Evolutionary conservation across 2,329 filamentous ascomycete genomes (phyloP).

Genomic region (Pezicula radicicola): DNA sequence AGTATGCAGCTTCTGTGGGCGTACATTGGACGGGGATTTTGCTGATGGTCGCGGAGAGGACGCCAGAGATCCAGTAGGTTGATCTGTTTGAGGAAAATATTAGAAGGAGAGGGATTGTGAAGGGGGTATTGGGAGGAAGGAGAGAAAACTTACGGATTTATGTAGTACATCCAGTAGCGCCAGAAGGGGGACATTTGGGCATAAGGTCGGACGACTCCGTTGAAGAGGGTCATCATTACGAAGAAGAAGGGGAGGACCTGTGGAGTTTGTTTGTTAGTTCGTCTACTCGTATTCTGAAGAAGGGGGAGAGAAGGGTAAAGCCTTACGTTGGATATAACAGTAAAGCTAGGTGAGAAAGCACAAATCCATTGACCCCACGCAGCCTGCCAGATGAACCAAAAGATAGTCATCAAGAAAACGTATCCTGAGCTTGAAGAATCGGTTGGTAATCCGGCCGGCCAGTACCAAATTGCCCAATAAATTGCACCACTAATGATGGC

Average conservation of each 20-base stretch:
- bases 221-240: conserved; percentile 68
- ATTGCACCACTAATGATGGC: conserved; percentile 62
- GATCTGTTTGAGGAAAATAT: conserved; percentile 54
- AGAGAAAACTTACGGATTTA: conserved; percentile 46
- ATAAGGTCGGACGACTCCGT: conserved; percentile 74
- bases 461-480: conserved; percentile 79
- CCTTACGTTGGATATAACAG: conserved; percentile 67
- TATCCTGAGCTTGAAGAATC: conserved; percentile 67
- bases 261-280: conserved; percentile 40
- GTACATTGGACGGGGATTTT: conserved; percentile 47
- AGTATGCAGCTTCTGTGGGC: conserved; percentile 52
- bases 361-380: conserved; percentile 84
- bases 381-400: conserved; percentile 63
- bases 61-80: conserved; percentile 70
- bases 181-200: conserved; percentile 33
- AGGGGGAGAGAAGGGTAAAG: conserved; percentile 34
- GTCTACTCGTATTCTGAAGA: conserved; percentile 35
- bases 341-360: conserved; percentile 76
- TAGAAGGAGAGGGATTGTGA: conserved; percentile 17
- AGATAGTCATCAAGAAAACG: conserved; percentile 71
- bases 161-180: conserved; percentile 49
- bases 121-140: background rate
- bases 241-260: conserved; percentile 26
- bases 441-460: conserved; percentile 65
- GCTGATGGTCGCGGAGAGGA: conserved; percentile 61